These are phyloP conservation scores for Areca catechu DNA, from an alignment of 176 grass and related monocot genomes.

Conservation along the genomic window DNA sequence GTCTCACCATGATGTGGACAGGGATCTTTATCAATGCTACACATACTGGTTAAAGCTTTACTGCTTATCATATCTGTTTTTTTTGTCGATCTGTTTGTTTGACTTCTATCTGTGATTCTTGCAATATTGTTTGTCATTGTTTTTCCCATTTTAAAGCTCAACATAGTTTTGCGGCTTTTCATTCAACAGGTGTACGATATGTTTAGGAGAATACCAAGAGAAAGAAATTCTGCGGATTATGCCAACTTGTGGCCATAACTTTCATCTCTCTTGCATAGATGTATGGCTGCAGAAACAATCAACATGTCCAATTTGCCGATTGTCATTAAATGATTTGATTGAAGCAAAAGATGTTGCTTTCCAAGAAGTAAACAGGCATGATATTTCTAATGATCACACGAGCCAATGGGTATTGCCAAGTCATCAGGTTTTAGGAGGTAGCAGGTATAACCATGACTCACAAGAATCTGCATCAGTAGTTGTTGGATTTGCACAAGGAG, in stretches of 20 bases:
- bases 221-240: slow-evolving; percentile 28
- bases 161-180: background rate
- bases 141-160: background rate
- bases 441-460: no score
- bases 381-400: background rate
- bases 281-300: slow-evolving; percentile 23
- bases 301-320: slow-evolving; percentile 27
- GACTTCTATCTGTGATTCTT: no score
- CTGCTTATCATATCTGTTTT: no score
- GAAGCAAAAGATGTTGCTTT: slow-evolving; percentile 2
- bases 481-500: no score
- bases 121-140: background rate
- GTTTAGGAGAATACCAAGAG: slow-evolving; percentile 30
- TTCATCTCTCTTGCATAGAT: slow-evolving; percentile 25
- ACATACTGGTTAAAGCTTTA: no score
- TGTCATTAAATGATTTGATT: slow-evolving; percentile 14
- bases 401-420: no score
- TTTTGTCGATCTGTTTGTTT: no score
- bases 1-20: no score
- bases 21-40: no score
- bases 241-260: slow-evolving; percentile 27
- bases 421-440: no score
- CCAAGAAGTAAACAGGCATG: slow-evolving; percentile 16
- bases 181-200: slow-evolving; percentile 20
- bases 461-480: no score